Percentiles rank a stretch among this genome's conserved stretches.
phyloP scores from a whole-genome alignment of 305 asterid genomes.

The Fraxinus dipetala region DNA sequence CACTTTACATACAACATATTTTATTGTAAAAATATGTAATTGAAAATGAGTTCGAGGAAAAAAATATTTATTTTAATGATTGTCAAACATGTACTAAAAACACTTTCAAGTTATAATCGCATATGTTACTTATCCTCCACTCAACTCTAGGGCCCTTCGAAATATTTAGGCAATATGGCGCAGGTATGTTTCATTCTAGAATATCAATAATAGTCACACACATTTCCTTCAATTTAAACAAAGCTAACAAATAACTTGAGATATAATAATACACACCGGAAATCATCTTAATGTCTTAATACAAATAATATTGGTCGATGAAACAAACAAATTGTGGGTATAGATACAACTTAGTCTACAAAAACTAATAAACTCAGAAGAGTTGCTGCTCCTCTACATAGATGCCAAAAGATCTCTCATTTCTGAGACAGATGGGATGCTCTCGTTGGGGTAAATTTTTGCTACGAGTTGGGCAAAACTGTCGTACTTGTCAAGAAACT shows the following conservation, averaged over 20 bases:
- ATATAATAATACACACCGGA: constrained; percentile 3
- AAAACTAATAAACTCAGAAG: constrained; percentile 15
- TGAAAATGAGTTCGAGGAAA: no score
- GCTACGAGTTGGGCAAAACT: constrained; percentile 92
- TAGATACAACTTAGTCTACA: constrained; percentile 11
- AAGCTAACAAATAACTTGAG: background rate
- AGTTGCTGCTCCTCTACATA: constrained; percentile 44
- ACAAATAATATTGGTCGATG: constrained; percentile 5
- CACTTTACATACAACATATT: no score
- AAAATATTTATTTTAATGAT: no score
- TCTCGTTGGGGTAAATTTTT: constrained; percentile 73
- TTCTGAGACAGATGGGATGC: constrained; percentile 71
- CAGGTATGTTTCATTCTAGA: background rate
- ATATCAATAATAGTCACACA: background rate
- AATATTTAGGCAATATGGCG: background rate
- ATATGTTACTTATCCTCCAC: background rate
- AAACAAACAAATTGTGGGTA: constrained; percentile 31
- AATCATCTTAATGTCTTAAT: constrained; percentile 3
- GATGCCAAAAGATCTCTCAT: constrained; percentile 80
- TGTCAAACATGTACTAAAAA: no score
- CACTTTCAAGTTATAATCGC: background rate
- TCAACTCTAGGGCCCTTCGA: background rate
- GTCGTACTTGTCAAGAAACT: constrained; percentile 93
- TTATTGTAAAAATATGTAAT: no score
- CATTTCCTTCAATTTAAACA: background rate